Evolutionary conservation across 768 basidiomycete species (phyloP).

Genomic region (Podaxis carcinomalis): DNA sequence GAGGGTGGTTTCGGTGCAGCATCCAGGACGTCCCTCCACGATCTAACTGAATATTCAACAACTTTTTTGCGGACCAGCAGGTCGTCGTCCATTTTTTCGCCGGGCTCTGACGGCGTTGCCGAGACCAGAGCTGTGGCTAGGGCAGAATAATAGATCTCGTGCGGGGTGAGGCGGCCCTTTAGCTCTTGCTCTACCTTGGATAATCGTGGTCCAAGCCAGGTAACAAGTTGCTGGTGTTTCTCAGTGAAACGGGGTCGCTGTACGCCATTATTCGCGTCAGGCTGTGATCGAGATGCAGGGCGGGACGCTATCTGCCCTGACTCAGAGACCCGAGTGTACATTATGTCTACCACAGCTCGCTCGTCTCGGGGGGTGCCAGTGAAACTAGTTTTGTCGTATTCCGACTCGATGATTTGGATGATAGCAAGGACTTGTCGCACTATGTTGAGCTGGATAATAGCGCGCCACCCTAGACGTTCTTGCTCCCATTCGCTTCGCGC

Average conservation of each 20-base stretch:
- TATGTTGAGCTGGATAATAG: slow-evolving; percentile 77
- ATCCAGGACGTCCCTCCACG: slow-evolving; percentile 44
- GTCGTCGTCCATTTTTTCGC: slow-evolving; percentile 16
- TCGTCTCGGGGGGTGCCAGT: not conserved
- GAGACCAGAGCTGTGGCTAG: slow-evolving; percentile 36
- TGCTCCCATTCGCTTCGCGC: slow-evolving; percentile 56
- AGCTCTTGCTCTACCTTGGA: slow-evolving; percentile 59
- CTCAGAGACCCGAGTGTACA: not conserved
- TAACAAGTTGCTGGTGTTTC: slow-evolving; percentile 47
- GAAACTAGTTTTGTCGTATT: slow-evolving; percentile 24
- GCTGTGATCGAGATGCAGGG: slow-evolving; percentile 11
- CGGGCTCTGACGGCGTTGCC: slow-evolving; percentile 45
- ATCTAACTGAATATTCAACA: slow-evolving; percentile 50
- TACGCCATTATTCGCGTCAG: slow-evolving; percentile 14
- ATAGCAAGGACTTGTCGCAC: slow-evolving; percentile 67
- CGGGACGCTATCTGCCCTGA: not conserved
- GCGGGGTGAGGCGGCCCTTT: slow-evolving; percentile 49
- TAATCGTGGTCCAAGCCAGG: slow-evolving; percentile 56
- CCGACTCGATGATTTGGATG: slow-evolving; percentile 54
- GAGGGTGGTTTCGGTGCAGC: slow-evolving; percentile 15
- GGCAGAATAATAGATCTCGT: slow-evolving; percentile 15
- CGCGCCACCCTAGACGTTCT: slow-evolving; percentile 72
- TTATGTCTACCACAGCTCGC: not conserved
- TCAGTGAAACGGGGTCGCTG: slow-evolving; percentile 41
- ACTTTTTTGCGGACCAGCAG: slow-evolving; percentile 22